phyloP scores from a whole-genome alignment of 306 rosid genomes.

The Trifolium pratense region DNA sequence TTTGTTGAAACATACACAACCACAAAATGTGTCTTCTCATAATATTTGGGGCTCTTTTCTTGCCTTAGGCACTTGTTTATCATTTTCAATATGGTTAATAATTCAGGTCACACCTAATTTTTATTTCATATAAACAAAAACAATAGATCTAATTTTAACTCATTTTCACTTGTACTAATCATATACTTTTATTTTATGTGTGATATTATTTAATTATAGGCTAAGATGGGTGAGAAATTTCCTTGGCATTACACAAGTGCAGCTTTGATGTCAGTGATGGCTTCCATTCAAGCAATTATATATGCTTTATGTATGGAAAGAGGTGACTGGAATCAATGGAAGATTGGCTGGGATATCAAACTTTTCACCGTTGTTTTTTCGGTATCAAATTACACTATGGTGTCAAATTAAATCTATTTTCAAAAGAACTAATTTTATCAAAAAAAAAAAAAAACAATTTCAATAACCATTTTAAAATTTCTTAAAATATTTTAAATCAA shows the following conservation, averaged over 20 bases:
- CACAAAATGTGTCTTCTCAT: not conserved
- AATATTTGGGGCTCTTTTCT: conserved; percentile 26
- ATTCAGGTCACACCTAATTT: conserved; percentile 25
- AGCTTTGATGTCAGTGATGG: conserved; percentile 51
- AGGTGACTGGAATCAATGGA: conserved; percentile 29
- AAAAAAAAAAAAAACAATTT: too few species aligned
- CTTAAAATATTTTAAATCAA: not conserved
- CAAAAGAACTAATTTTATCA: too few species aligned
- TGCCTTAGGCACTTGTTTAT: conserved; percentile 37
- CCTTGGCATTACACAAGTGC: conserved; percentile 46
- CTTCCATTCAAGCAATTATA: conserved; percentile 29
- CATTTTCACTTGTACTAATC: not conserved
- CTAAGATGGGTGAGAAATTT: conserved; percentile 44
- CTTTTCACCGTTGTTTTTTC: conserved; percentile 34
- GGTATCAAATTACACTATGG: not conserved
- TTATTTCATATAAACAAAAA: not conserved
- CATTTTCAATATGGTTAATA: conserved; percentile 40
- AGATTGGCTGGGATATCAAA: conserved; percentile 36
- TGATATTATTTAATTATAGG: not conserved
- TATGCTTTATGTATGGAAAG: conserved; percentile 40
- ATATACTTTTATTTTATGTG: not conserved
- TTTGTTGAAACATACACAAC: not conserved
- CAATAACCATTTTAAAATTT: not conserved
- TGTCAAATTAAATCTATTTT: too few species aligned
- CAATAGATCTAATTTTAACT: not conserved